A percentile compares a stretch with the other conserved stretches of the same genome.
phyloP scores from a whole-genome alignment of 2,329 filamentous ascomycete genomes.

The Alternaria sp. region DNA sequence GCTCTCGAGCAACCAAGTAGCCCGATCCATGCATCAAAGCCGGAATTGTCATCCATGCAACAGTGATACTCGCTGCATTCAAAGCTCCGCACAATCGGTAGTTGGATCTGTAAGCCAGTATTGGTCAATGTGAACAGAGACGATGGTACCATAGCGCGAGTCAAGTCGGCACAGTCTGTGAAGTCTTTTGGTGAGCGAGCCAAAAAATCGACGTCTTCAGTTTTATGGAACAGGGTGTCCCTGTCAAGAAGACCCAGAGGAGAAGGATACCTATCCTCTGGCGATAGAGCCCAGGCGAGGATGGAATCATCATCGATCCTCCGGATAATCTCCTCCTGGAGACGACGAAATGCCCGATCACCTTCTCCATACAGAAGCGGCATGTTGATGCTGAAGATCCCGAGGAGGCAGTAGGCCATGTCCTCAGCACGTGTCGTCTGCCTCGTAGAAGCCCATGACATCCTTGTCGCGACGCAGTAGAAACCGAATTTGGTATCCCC shows the following conservation, averaged over 20 bases:
- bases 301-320: constrained; percentile 16
- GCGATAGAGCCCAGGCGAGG: constrained; percentile 15
- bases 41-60: neutral
- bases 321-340: constrained; percentile 31
- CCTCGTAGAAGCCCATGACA: constrained; percentile 20
- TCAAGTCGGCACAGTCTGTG: neutral
- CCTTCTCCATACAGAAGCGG: constrained; percentile 43
- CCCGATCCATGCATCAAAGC: neutral
- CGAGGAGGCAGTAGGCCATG: constrained; percentile 39
- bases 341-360: constrained; percentile 22
- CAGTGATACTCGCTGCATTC: neutral
- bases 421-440: constrained; percentile 32
- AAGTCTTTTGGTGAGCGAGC: neutral
- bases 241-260: no score
- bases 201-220: neutral
- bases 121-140: neutral
- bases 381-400: constrained; percentile 40
- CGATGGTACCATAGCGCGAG: neutral
- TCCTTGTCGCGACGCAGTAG: constrained; percentile 18
- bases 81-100: neutral
- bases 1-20: neutral
- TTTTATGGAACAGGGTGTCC: no score
- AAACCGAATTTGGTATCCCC: neutral
- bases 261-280: neutral
- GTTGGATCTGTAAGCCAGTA: neutral